phyloP scores from a whole-genome alignment of 169 alveolate genomes.

The Eimeria praecox region DNA sequence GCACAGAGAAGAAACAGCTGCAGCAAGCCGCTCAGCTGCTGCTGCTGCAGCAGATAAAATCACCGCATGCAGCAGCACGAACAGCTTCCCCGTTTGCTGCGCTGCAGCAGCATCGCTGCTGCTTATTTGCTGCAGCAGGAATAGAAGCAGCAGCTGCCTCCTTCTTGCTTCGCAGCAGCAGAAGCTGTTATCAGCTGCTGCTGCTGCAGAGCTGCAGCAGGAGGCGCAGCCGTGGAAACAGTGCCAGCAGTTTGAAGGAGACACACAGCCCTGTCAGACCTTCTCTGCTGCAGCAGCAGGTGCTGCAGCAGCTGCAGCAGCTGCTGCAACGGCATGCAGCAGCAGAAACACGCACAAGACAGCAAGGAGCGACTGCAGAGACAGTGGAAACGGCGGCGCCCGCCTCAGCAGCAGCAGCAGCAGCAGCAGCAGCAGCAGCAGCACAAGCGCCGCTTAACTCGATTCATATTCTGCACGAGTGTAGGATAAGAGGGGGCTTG shows the following conservation, averaged over 20 bases:
- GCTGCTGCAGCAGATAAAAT: slow-evolving; percentile 18
- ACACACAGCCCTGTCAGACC: slow-evolving; percentile 25
- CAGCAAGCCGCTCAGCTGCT: slow-evolving; percentile 56
- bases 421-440: slow-evolving; percentile 29
- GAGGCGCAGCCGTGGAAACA: not conserved
- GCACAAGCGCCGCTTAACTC: not conserved
- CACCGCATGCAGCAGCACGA: slow-evolving; percentile 7
- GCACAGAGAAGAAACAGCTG: slow-evolving; percentile 34
- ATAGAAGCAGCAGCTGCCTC: not conserved
- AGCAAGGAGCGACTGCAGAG: not conserved
- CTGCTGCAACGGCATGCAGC: slow-evolving; percentile 27
- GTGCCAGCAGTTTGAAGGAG: not conserved
- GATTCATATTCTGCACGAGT: slow-evolving; percentile 21
- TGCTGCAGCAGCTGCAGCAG: slow-evolving; percentile 25
- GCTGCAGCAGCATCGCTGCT: not conserved
- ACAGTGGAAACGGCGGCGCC: not conserved
- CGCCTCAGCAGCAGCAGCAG: not conserved
- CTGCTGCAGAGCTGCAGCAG: slow-evolving; percentile 5
- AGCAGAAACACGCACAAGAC: not conserved
- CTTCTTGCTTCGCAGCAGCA: not conserved
- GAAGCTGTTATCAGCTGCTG: not conserved
- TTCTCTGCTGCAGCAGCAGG: slow-evolving; percentile 65
- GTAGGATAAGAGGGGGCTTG: slow-evolving; percentile 10
- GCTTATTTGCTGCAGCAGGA: not conserved
- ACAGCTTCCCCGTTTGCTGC: not conserved